Evolutionary conservation across 164 flowering plant species (phyloP).

Genomic region (Brasenia schreberi): DNA sequence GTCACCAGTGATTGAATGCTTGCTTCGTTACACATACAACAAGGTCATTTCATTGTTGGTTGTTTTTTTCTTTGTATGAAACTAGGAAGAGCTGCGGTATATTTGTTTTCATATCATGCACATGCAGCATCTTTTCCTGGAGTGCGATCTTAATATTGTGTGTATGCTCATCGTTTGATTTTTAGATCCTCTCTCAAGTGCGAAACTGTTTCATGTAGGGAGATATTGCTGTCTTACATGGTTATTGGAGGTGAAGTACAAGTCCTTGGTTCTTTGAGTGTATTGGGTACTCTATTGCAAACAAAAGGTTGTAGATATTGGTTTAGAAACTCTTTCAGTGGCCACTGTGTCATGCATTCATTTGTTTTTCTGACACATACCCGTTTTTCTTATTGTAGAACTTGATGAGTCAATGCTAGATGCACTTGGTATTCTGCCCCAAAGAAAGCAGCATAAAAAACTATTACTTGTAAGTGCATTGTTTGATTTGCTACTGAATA

Average conservation of each 20-base stretch:
- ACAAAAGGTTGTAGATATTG: conserved; percentile 63
- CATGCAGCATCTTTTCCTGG: too few species aligned
- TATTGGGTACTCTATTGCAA: conserved; percentile 82
- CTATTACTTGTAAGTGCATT: conserved; percentile 56
- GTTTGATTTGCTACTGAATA: too few species aligned
- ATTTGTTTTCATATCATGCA: too few species aligned
- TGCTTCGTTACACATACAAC: too few species aligned
- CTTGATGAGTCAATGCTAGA: conserved; percentile 92
- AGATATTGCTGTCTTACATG: conserved; percentile 54
- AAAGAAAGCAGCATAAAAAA: conserved; percentile 86
- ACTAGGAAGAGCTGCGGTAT: too few species aligned
- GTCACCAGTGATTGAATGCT: too few species aligned
- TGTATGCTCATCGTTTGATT: too few species aligned
- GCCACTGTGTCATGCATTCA: background rate
- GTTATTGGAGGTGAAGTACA: conserved; percentile 55
- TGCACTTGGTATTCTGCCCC: conserved; percentile 96
- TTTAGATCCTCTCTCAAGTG: background rate
- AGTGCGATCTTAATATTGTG: too few species aligned
- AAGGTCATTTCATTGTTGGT: too few species aligned
- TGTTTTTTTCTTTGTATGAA: too few species aligned
- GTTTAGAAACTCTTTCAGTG: background rate
- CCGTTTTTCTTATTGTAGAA: conserved; percentile 28
- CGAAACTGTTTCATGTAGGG: conserved; percentile 30
- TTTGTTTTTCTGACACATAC: background rate
- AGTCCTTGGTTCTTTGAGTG: conserved; percentile 65